phyloP scores from a whole-genome alignment of 352 stramenopile species.

The Phytophthora meadii region DNA sequence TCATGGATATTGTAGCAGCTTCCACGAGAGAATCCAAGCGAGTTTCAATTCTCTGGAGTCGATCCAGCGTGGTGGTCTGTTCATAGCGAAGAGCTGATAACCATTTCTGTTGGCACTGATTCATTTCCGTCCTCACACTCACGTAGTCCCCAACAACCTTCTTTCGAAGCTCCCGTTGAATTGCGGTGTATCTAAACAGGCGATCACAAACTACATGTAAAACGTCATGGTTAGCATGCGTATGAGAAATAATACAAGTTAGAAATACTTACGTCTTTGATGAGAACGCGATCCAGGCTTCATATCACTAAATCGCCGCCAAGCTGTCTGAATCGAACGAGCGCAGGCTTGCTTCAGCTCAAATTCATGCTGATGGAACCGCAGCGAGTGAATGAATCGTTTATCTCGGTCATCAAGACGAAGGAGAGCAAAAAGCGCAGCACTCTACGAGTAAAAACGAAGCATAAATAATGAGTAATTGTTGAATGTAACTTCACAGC shows the following conservation, averaged over 20 bases:
- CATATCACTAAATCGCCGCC: constrained; percentile 39
- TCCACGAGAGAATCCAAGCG: constrained; percentile 47
- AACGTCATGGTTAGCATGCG: neutral
- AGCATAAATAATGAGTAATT: neutral
- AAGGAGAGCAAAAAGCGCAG: constrained; percentile 69
- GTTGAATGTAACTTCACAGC: too few species aligned
- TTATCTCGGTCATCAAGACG: constrained; percentile 62
- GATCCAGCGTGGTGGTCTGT: constrained; percentile 46
- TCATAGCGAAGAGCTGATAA: constrained; percentile 53
- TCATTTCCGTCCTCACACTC: constrained; percentile 51
- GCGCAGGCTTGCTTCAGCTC: constrained; percentile 55
- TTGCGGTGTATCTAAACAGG: constrained; percentile 44
- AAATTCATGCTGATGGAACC: constrained; percentile 49
- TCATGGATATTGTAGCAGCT: constrained; percentile 22
- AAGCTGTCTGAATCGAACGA: constrained; percentile 68
- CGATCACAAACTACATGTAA: constrained; percentile 27
- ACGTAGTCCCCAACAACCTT: constrained; percentile 49
- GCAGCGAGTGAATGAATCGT: constrained; percentile 64
- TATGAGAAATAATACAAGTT: too few species aligned
- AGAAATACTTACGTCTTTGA: constrained; percentile 33
- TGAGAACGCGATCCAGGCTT: constrained; percentile 11
- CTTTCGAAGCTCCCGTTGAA: constrained; percentile 61
- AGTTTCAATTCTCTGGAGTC: constrained; percentile 48
- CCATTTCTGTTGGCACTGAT: constrained; percentile 52
- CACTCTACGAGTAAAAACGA: constrained; percentile 46